Evolutionary conservation across 2,329 filamentous ascomycete genomes (phyloP).

Genomic region (Trichoderma koningiopsis): DNA sequence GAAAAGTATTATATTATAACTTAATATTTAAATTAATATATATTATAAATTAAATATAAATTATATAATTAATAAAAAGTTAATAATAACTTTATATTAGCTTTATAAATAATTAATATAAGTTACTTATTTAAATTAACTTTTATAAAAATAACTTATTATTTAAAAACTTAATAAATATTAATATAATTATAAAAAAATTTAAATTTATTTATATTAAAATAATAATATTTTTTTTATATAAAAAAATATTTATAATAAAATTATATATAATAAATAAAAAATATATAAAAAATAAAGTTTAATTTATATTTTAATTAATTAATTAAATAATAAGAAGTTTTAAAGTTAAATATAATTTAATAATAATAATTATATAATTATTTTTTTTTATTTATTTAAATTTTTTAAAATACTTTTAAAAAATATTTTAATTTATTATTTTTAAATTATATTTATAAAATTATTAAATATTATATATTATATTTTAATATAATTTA

Average conservation of each 20-base stretch:
- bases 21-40: too few relatives aligned
- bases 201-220: neutral
- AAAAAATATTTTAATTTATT: too few relatives aligned
- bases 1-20: too few relatives aligned
- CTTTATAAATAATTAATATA: too few relatives aligned
- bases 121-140: too few relatives aligned
- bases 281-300: neutral
- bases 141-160: neutral
- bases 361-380: neutral
- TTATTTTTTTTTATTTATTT: neutral
- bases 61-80: too few relatives aligned
- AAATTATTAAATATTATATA: too few relatives aligned
- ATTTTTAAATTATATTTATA: too few relatives aligned
- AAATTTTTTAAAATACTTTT: too few relatives aligned
- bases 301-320: neutral
- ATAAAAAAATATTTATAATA: neutral
- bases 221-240: neutral
- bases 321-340: neutral
- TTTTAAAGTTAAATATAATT: conserved; percentile 4
- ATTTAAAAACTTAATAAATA: neutral
- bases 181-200: neutral
- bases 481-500: too few relatives aligned
- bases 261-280: neutral
- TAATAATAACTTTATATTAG: too few relatives aligned
- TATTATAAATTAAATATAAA: too few relatives aligned